Conservation (phyloP, 352 stramenopile genomes). For the Phytophthora pini region DNA sequence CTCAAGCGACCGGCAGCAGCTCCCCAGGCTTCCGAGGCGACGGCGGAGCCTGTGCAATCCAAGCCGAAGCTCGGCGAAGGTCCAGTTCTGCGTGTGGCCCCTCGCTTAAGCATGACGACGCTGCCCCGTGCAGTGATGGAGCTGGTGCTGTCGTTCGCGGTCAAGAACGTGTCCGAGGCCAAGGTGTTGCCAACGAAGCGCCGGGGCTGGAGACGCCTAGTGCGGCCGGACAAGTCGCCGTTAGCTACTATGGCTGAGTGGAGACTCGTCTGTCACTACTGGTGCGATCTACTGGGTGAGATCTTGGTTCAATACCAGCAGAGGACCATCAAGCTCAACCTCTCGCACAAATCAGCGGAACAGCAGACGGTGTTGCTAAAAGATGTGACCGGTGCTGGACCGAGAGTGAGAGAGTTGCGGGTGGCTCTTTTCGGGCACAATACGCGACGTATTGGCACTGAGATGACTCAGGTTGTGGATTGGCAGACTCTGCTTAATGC, state of each 20-base stretch:
- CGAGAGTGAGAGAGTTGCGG: constrained; percentile 46
- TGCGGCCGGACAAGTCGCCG: constrained; percentile 39
- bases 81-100: background rate
- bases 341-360: constrained; percentile 47
- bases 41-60: constrained; percentile 13
- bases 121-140: constrained; percentile 60
- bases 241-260: constrained; percentile 47
- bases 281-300: constrained; percentile 53
- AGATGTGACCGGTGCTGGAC: constrained; percentile 24
- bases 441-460: constrained; percentile 30
- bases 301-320: constrained; percentile 51
- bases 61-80: constrained; percentile 20
- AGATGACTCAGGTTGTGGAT: constrained; percentile 41
- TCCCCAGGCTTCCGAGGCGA: constrained; percentile 11
- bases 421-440: constrained; percentile 60
- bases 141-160: constrained; percentile 58
- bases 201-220: constrained; percentile 48
- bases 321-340: constrained; percentile 51
- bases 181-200: constrained; percentile 57
- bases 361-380: constrained; percentile 35
- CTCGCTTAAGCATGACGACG: constrained; percentile 32
- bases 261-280: constrained; percentile 54
- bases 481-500: constrained; percentile 44
- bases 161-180: constrained; percentile 55
- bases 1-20: constrained; percentile 21